phyloP scores from a whole-genome alignment of 192 early-diverging fungal genomes.

The Podila epigama region DNA sequence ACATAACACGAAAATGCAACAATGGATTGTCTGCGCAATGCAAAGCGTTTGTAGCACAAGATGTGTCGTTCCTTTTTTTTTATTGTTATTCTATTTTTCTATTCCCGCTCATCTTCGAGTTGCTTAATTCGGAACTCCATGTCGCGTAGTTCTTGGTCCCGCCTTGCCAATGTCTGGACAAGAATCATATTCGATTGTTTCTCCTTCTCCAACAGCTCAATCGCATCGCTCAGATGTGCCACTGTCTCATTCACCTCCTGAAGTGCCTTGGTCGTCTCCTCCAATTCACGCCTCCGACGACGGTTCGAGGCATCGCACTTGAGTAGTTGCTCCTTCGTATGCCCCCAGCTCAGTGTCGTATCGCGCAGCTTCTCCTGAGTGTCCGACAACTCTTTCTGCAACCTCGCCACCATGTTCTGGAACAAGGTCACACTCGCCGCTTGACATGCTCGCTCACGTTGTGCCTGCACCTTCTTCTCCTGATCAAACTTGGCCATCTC shows the following conservation, averaged over 20 bases:
- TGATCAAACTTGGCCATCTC: conserved; percentile 13
- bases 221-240: conserved; percentile 19
- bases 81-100: too few relatives aligned
- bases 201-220: conserved; percentile 23
- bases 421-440: conserved; percentile 12
- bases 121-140: conserved; percentile 21
- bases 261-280: conserved; percentile 15
- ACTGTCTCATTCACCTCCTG: conserved; percentile 32
- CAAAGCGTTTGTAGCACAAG: too few relatives aligned
- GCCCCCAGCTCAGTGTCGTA: conserved; percentile 10
- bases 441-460: conserved; percentile 26
- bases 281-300: conserved; percentile 20
- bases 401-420: conserved; percentile 32
- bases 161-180: conserved; percentile 6
- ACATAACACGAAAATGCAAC: too few relatives aligned
- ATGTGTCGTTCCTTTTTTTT: too few relatives aligned
- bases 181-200: conserved; percentile 7
- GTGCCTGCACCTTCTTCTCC: conserved; percentile 25
- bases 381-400: conserved; percentile 15
- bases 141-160: conserved; percentile 17
- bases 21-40: too few relatives aligned
- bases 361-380: conserved; percentile 33
- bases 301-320: conserved; percentile 20
- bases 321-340: conserved; percentile 33
- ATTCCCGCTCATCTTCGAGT: conserved; percentile 20